Evolutionary conservation across 2,329 filamentous ascomycete species (phyloP).

Genomic region (Colletotrichum sp.): DNA sequence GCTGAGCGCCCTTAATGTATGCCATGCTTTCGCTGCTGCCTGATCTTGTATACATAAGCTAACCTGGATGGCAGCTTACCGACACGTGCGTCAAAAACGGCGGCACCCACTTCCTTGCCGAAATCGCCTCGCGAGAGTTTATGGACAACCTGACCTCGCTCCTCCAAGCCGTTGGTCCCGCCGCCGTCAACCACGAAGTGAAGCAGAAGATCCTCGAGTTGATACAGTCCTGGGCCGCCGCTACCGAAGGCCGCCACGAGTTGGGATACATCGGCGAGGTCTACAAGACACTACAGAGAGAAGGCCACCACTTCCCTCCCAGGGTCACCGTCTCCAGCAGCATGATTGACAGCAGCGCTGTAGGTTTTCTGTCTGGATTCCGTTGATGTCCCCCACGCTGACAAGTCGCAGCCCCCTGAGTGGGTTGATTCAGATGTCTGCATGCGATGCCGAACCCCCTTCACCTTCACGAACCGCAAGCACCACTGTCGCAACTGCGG

Average conservation of each 20-base stretch:
- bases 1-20: conserved; percentile 88
- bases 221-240: conserved; percentile 91
- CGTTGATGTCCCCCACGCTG: neutral
- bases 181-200: conserved; percentile 83
- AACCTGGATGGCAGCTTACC: conserved; percentile 70
- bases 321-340: conserved; percentile 87
- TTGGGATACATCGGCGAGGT: conserved; percentile 87
- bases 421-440: conserved; percentile 98
- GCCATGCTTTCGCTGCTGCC: conserved; percentile 24
- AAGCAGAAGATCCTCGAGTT: conserved; percentile 90
- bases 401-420: conserved; percentile 75
- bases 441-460: conserved; percentile 94
- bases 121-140: conserved; percentile 96
- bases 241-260: conserved; percentile 83
- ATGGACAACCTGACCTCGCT: conserved; percentile 96
- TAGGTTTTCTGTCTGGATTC: conserved; percentile 53
- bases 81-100: conserved; percentile 99
- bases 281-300: conserved; percentile 80
- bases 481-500: conserved; percentile 98
- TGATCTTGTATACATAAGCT: conserved; percentile 25
- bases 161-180: conserved; percentile 77
- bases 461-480: conserved; percentile 98
- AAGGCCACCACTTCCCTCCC: conserved; percentile 90
- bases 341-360: conserved; percentile 96
- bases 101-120: conserved; percentile 89